phyloP scores from a whole-genome alignment of 2,329 filamentous ascomycete genomes.

The Cladophialophora chaetospira region DNA sequence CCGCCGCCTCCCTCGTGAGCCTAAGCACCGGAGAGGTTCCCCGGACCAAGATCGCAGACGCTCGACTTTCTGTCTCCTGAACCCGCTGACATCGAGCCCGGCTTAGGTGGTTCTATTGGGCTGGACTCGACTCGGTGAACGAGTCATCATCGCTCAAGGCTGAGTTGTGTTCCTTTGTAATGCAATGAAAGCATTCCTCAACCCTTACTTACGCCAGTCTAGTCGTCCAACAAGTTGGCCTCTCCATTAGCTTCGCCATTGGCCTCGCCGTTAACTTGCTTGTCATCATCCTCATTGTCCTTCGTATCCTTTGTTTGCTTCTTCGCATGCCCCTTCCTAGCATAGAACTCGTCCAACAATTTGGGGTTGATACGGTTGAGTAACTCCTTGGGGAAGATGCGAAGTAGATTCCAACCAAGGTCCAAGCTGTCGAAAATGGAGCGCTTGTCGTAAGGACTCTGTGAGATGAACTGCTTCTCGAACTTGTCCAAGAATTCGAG shows the following conservation, averaged over 20 bases:
- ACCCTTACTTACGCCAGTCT: too few species aligned
- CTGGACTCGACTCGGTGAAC: too few species aligned
- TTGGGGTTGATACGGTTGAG: constrained; percentile 92
- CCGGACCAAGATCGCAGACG: too few species aligned
- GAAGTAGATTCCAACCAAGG: constrained; percentile 90
- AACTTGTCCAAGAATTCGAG: constrained; percentile 99
- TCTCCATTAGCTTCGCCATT: constrained; percentile 33
- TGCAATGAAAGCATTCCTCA: too few species aligned
- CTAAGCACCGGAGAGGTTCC: too few species aligned
- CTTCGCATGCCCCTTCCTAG: constrained; percentile 40
- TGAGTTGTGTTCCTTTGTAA: too few species aligned
- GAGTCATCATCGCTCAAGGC: too few species aligned
- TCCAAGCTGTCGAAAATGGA: constrained; percentile 93
- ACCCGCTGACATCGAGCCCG: too few species aligned
- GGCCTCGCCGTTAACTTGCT: constrained; percentile 34
- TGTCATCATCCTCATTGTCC: constrained; percentile 41
- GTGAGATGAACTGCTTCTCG: constrained; percentile 89
- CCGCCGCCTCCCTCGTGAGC: too few species aligned
- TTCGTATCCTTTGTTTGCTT: constrained; percentile 49
- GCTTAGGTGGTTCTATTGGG: too few species aligned
- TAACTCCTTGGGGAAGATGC: constrained; percentile 97
- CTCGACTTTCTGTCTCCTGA: too few species aligned
- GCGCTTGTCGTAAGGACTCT: constrained; percentile 89
- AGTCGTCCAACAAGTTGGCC: constrained; percentile 28
- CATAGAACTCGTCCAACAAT: constrained; percentile 80